Base-by-base conservation (phyloP, 163 green algal genomes). In the Volvox carteri region DNA sequence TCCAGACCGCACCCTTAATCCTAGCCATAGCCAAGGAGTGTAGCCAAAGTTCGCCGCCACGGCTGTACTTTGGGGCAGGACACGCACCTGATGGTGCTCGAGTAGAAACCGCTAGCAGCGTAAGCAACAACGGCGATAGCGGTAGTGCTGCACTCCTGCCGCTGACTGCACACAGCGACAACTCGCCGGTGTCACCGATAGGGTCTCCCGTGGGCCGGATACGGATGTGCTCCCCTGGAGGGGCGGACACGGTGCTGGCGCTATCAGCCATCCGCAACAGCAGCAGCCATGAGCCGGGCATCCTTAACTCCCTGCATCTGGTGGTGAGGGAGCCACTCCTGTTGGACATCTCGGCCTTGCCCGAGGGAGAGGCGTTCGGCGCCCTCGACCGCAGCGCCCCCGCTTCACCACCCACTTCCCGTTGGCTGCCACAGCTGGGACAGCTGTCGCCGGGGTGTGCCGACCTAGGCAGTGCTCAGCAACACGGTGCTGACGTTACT, bases 261-360 rank as follows among this genome's bases (percentile, higher is more conserved):
- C 14, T 78, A 4, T 41, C 39, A 35, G 33, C 30, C 70, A 42
- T 35, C 39, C 16, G 23, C 21, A 56, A 46, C 25, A 42, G 18
- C 30, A 48, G 18, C n/a, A 62, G n/a, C 28, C 44, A 67, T 8
- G 74, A 81, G 18, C 39, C 30, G 23, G 41, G 28, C 0, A 25
- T 30, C 8, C 23, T 86, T 9, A 75, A 28, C 56, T 50, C 78
- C 23, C 54, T 86, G 37, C 33, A 75, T 41, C n/a, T 86, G 6
- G 58, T 58, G 1, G 54, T 86, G 8, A n/a, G 46, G 56, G 78
- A 86, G 78, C 54, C 78, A 1, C 78, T 86, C 4, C 30, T 75
- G 2, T 37, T 86, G 37, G 78, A 86, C 35, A 46, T 86, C 39
- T 37, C 37, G 5, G 44, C 70, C 4, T 21, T 9, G 70, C 28